These are phyloP conservation scores for Clonostachys byssicola DNA, from an alignment of 2,329 filamentous ascomycete species.

Conservation along the genomic window DNA sequence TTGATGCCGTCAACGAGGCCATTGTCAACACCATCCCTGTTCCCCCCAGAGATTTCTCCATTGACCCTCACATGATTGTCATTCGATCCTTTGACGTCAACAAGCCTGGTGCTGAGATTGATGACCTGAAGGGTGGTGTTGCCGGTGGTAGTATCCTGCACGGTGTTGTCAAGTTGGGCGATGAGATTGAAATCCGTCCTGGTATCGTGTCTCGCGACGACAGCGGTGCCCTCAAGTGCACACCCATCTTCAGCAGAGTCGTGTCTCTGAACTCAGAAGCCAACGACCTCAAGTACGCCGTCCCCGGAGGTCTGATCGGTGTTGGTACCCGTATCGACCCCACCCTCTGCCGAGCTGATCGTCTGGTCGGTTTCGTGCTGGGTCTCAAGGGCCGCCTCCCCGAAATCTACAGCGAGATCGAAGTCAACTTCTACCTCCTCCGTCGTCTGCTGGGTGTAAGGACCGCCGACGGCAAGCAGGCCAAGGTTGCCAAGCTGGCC, in stretches of 20 bases:
- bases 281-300: conserved; percentile 97
- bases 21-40: conserved; percentile 95
- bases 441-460: conserved; percentile 92
- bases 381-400: conserved; percentile 91
- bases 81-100: conserved; percentile 99
- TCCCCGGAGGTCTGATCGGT: conserved; percentile 96
- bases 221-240: conserved; percentile 90
- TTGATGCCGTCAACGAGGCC: conserved; percentile 95
- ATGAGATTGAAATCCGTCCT: conserved; percentile 98
- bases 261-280: conserved; percentile 95
- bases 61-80: conserved; percentile 96
- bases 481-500: conserved; percentile 95
- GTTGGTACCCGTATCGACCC: conserved; percentile 97
- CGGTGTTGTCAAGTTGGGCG: conserved; percentile 92
- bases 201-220: conserved; percentile 97
- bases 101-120: conserved; percentile 98
- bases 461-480: conserved; percentile 97
- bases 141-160: conserved; percentile 95
- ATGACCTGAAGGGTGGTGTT: conserved; percentile 97
- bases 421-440: conserved; percentile 99
- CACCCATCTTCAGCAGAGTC: conserved; percentile 92
- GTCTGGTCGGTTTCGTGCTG: conserved; percentile 95
- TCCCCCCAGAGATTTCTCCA: conserved; percentile 83
- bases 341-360: conserved; percentile 96
- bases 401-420: conserved; percentile 96